Evolutionary conservation across 495 filamentous ascomycete genomes (phyloP), one percentile per base, ranked within the genome.

Genomic region (Peziza echinospora): DNA sequence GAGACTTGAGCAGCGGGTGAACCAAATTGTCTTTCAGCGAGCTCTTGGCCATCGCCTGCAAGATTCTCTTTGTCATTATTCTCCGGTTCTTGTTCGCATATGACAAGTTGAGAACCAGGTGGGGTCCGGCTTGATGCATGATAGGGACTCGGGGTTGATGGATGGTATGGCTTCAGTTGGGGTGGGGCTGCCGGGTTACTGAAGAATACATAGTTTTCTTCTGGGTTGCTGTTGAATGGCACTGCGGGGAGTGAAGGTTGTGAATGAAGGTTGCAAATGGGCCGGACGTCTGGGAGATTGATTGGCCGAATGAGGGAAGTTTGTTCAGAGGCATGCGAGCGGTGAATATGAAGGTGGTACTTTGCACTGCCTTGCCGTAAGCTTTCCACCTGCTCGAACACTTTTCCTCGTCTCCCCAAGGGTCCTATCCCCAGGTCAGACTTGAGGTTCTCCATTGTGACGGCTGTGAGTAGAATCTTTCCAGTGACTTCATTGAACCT

Each of bases 401-500:
- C 41, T 22, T 46, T 48, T 24, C 44, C 47, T 13, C 55, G 42
- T 21, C 44, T 51, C 6, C 55, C 55, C 13, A 58, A 47, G 5
- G 55, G 26, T 10, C 39, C 40, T 23, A 59, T 52, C 10, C 44
- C 46, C 5, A 59, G 43, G 21, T 58, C 55, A 5, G 24, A 10
- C 19, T 54, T 54, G 1, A 58, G 45, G 3, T 45, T 52, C 21
- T 54, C 51, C 26, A 48, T 49, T 7, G 51, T 54, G 11, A 46
- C 45, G n/a, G 43, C 41, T 3, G 50, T 58, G 6, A 59, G 24
- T 16, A 59, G 45, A 24, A 49, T 45, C 2, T 41, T 45, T 8
- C 56, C 56, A 16, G 52, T 47, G 9, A 59, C 47, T 3, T 55
- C 47, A 19, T 59, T 58, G 2, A 10, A 16, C 26, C 37, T 46